Conservation (phyloP, 1,139 yeast genomes). For the Yamadazyma epiphylla region DNA sequence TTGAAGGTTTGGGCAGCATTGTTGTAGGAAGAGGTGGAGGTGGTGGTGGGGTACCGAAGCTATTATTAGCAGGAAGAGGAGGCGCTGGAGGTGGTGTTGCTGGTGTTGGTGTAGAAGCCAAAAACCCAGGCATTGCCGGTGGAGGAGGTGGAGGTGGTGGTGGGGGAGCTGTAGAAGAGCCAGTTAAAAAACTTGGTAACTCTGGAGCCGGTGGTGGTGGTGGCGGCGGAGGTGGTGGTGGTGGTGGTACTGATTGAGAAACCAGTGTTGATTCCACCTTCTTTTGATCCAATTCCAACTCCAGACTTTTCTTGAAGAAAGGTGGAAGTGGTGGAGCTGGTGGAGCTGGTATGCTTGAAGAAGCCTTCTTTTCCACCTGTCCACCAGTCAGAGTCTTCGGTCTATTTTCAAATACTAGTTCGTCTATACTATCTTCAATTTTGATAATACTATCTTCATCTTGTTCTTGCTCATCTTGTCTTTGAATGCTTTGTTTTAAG, state of each 20-base stretch:
- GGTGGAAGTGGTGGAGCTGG: slow-evolving; percentile 25
- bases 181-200: no score
- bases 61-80: slow-evolving; percentile 1
- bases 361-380: no score
- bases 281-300: slow-evolving; percentile 2
- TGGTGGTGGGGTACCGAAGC: slow-evolving; percentile 10
- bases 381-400: no score
- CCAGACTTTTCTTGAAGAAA: slow-evolving; percentile 10
- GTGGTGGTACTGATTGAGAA: slow-evolving; percentile 26
- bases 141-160: slow-evolving; percentile 21
- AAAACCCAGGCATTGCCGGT: slow-evolving; percentile 10
- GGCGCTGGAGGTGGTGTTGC: slow-evolving; percentile 27
- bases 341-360: slow-evolving; percentile 19
- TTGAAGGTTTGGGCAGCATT: background rate
- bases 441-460: no score
- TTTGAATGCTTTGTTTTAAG: no score
- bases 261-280: background rate
- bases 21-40: slow-evolving; percentile 20
- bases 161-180: slow-evolving; percentile 11
- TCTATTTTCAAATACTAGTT: no score
- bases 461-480: no score
- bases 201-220: slow-evolving; percentile 21
- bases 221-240: slow-evolving; percentile 28
- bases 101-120: slow-evolving; percentile 26
- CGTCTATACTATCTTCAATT: no score